Evolutionary conservation across 1,284 basidiomycete species (phyloP), one percentile per base, ranked within the genome.

Genomic region (Pulveroboletus sp.): DNA sequence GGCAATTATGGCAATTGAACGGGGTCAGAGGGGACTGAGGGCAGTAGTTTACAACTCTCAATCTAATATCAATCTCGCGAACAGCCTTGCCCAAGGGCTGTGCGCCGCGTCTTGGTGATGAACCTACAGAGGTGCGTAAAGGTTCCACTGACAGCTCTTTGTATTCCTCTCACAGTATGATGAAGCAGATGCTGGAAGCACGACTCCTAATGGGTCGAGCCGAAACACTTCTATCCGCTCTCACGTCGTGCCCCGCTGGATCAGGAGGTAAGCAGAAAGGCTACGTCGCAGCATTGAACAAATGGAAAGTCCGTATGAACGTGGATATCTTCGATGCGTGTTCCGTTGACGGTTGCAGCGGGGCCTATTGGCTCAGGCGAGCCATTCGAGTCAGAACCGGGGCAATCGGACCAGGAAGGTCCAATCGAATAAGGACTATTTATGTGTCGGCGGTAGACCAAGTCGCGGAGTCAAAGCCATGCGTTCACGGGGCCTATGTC

Each of bases 11-110:
- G 60, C 40, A 40, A 65, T 52, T 10, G 25, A 17, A 47, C 38
- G 61, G 60, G 56, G 60, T 43, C 57, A 60, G 49, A 56, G 48
- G 40, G 62, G 59, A 45, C 56, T 42, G 48, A 47, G 45, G 31
- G 57, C 22, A 14, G 46, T 49, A 56, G 43, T 40, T 44, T 60
- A 26, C 58, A 60, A 59, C 58, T 62, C 35, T 59, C 60, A 59
- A 59, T 59, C 58, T 62, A 15, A 42, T 35, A 61, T 64, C 53
- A 61, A 61, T 64, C 59, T 65, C 38, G 43, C 15, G 43, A 43
- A 47, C 46, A 43, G 59, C 59, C 59, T 42, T 39, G 8, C 38
- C 18, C 26, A 25, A 62, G 49, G 52, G 65, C 62, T 62, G 65
- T 65, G 60, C 17, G 28, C 36, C 33, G 49, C 58, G 31, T 60